Base-by-base conservation (phyloP, 371 early-diverging fungal species). In the Rhizopus microsporus region DNA sequence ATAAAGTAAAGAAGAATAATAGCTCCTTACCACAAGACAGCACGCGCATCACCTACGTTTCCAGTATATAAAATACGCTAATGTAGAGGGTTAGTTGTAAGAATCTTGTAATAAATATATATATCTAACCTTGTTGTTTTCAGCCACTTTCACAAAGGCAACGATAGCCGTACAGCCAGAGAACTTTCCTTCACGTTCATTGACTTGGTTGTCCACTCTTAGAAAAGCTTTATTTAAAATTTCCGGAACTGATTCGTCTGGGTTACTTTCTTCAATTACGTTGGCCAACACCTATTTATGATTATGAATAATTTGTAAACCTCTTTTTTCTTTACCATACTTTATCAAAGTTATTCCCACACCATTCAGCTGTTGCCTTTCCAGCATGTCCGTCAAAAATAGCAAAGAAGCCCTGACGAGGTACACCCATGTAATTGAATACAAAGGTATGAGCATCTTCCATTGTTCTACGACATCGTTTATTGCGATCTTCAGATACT, bases 351-450 rank as follows among this genome's bases (percentile, higher is more conserved):
- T 97, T 83, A 15, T 78, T 75, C 15, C 97, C 98, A 71, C 97
- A 97, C 93, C 92, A 96, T 61, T 96, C 94, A 13, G 98, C 98
- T 8, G 97, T 96, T 35, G 86, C 82, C 69, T 90, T 91, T 12
- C 98, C 98, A 5, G 97, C 97, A 73, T 98, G 98, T n/a, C 98
- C 98, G 65, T 98, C 98, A 72, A 91, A 98, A 50, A 98, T 88
- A 47, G 94, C 98, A 84, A 97, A 94, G 64, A 90, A 94, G 7
- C 92, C 91, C 74, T 93, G 93, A 43, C 91, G 90, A 49, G 80
- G 69, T 56, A 90, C 80, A 54, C 85, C 84, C 49, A 81, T 86
- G 72, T 44, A 16, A 16, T 16, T 23, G 58, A 91, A 86, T 46
- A 88, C 70, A 68, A 79, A 90, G 6, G 83, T 81, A 68, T 97